Percentiles rank a stretch among this genome's conserved stretches.
phyloP scores from a whole-genome alignment of 352 stramenopile species.

The Globisporangium spinosum region DNA sequence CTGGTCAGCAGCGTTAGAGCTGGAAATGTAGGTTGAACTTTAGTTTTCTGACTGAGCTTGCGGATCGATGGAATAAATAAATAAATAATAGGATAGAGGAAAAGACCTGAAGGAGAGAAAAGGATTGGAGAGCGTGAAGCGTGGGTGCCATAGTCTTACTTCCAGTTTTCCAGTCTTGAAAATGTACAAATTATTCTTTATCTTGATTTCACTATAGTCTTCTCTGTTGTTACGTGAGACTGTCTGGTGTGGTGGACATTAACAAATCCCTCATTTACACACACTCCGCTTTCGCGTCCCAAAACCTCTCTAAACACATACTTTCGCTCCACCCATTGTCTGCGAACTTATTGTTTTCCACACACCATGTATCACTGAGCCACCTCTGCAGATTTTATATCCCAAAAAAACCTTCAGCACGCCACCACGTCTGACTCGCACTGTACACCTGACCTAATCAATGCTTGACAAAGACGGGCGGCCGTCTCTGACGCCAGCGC shows the following conservation, averaged over 20 bases:
- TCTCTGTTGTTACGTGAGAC: not conserved
- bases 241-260: not conserved
- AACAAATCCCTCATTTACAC: not conserved
- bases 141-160: not conserved
- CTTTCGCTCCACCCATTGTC: not conserved
- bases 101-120: not conserved
- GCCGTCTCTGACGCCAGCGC: slow-evolving; percentile 7
- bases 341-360: not conserved
- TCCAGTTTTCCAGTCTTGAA: not conserved
- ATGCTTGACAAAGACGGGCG: slow-evolving; percentile 8
- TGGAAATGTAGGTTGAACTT: not conserved
- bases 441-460: slow-evolving; percentile 8
- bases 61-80: not conserved
- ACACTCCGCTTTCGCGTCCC: not conserved
- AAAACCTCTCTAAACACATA: not conserved
- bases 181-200: not conserved
- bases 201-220: not conserved
- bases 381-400: not conserved
- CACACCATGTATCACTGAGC: not conserved
- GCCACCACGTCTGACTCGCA: slow-evolving; percentile 3
- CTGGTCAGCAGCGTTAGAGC: not conserved
- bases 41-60: not conserved
- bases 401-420: not conserved
- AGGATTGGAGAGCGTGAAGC: not conserved
- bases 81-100: not conserved